Evolutionary conservation across 495 filamentous ascomycete genomes (phyloP), one percentile per base, ranked within the genome.

Genomic region (Penicillium atrosanguineum): DNA sequence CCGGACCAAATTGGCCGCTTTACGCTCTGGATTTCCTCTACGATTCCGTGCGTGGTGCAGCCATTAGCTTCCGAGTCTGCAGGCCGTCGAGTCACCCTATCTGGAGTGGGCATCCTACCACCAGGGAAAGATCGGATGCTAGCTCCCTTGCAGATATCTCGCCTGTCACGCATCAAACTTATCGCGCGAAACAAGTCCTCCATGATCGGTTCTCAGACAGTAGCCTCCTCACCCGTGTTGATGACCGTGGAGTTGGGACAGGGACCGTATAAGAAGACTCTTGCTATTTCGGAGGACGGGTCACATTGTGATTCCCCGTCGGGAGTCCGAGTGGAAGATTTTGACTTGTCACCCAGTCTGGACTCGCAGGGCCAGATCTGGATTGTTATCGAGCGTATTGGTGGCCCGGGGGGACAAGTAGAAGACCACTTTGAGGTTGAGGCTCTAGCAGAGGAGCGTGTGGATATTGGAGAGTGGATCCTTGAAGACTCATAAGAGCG

Each of bases 381-480:
- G 86, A 69, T 96, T 51, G 87, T 96, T 14, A 71, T 96, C 52
- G 90, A 95, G 67, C 77, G 88, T 52, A 74, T 87, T 44, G 87
- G 84, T 46, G 67, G 76, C 31, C 74, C 74, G 34, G 76, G 69
- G 16, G 70, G 69, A 42, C 72, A 76, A 42, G 73, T 73, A 28
- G 75, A 75, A 42, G 84, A 83, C 37, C 75, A 72, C 39, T 79
- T 90, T 29, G 77, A 83, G 51, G 77, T 92, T 7, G 86, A 88
- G 58, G 72, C 89, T 21, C 57, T 89, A 55, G 87, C 87, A 53
- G 89, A 92, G 57, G 79, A 80, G 16, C 69, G 70, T 19, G 81
- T 91, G 29, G 68, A 80, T 23, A 73, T 88, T 50, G 87, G 87
- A 6, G 69, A 76, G 46, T 82, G 79, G 79, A 65, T 65, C 8